Base-by-base conservation (phyloP, 106 monocot genomes). In the Chionographis japonica region DNA sequence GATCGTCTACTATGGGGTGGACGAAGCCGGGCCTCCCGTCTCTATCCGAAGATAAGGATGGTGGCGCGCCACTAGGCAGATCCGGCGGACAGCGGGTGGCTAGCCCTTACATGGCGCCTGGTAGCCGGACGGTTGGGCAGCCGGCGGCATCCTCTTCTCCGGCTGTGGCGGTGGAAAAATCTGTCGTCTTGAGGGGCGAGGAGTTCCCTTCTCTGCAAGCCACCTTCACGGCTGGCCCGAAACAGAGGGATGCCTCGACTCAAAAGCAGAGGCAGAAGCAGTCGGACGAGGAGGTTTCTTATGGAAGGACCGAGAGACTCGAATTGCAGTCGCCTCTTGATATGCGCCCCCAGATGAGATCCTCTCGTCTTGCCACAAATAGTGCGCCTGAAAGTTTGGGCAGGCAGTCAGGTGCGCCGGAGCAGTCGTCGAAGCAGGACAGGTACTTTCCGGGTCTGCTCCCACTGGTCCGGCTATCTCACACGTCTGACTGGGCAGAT, bases 401-500 rank as follows among this genome's bases (percentile, higher is more conserved):
- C 4, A 18, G 42, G 4, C 68, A 68, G 3, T 16, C 43, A 19
- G 61, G 59, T 56, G 52, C 53, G 40, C 14, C 40, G 38, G 76
- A 88, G 64, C 56, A 65, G 42, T 43, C 38, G 12, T 59, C 43
- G 63, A 79, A 78, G 72, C 17, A 40, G 39, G 83, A 67, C 37
- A 65, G 69, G 15, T 67, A 75, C 40, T 78, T 78, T 15, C 68
- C 76, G 0, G 71, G 78, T 4, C 84, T 79, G 1, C 75, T 95
- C 6, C 90, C 91, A 0, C 6, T 78, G 6, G 78, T 91, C 3
- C 76, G 72, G 18, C 63, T 92, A 17, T 59, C 56, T 4, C 82
- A 80, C 54, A 84, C 84, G 16, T 91, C 83, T 18, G 89, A 95
- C 27, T 95, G 95, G 95, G 91, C 81, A 59, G 95, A 95, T 17